Evolutionary conservation across 164 flowering plant genomes (phyloP), one percentile per base, ranked within the genome.

Genomic region (Tinospora cordifolia): DNA sequence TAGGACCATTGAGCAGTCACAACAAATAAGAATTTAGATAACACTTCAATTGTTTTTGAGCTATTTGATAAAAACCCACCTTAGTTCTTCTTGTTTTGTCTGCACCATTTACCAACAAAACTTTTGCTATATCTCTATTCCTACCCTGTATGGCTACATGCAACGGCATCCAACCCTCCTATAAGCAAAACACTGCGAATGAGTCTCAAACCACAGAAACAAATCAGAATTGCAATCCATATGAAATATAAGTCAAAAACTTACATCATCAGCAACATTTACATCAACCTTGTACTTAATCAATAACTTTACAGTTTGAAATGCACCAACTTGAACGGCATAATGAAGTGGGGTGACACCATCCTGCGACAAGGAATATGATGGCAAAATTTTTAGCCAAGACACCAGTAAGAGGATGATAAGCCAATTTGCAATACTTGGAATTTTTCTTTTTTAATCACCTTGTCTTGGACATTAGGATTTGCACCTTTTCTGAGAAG

Each of bases 111-210:
- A 90, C 83, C 72, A 94, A 77, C 80, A 94, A 80, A 73, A 87
- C 70, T 82, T 94, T 94, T n/a, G 83, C 86, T 73, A 92, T 90
- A 77, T 86, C 86, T 80, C 97, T 79, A 74, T 79, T 84, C 81
- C 97, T 84, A 75, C 83, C 82, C 80, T 94, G 99, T 60, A 89
- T 76, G 36, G 99, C 90, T 68, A 92, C 79, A 70, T 94, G 99
- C 82, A 94, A 75, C 26, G 99, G 95, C 22, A 96, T 94, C 99
- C 99, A 94, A 34, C 99, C 99, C 69, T 90, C 97, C 99, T 94
- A 83, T 17, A 75, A 69, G n/a, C 51, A 76, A 2, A 46, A 30
- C 67, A 64, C 8, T 58, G 41, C 36, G 47, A 67, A 69, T 2
- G 25, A 38, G 14, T 67, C 51, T 8, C 26, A 36, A 49, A 25